These are phyloP conservation scores for Neurospora crassa DNA, from an alignment of 2,329 filamentous ascomycete genomes.

Conservation along the genomic window DNA sequence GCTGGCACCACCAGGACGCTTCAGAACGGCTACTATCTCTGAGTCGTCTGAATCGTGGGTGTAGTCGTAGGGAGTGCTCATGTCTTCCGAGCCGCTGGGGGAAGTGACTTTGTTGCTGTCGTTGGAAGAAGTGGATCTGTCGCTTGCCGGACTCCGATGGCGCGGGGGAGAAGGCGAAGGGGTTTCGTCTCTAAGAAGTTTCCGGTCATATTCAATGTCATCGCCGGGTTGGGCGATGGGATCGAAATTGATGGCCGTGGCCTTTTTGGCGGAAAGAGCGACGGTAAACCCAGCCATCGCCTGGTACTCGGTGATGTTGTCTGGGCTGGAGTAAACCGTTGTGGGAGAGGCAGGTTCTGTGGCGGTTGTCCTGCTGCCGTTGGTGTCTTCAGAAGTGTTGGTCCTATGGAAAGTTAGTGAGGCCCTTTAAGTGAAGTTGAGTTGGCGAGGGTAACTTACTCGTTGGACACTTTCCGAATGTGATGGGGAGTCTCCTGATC, in stretches of 20 bases:
- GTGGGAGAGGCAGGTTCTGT: background rate
- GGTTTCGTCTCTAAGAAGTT: background rate
- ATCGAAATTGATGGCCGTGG: fast-evolving
- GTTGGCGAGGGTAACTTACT: background rate
- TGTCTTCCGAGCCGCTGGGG: background rate
- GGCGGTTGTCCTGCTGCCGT: background rate
- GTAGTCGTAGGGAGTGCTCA: background rate
- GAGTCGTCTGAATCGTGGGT: background rate
- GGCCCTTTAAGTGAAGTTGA: fast-evolving
- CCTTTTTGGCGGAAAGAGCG: background rate
- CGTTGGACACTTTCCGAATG: background rate
- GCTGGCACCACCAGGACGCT: fast-evolving
- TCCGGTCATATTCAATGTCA: background rate
- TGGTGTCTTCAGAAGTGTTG: fast-evolving
- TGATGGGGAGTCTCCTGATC: too few relatives aligned
- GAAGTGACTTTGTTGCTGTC: too few relatives aligned
- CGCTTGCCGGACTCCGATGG: fast-evolving
- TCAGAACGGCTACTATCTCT: fast-evolving
- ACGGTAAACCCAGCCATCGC: background rate
- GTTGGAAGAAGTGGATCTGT: background rate
- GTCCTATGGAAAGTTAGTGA: background rate
- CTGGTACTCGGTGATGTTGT: background rate
- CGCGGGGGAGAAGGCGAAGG: background rate
- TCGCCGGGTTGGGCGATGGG: background rate
- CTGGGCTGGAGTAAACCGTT: fast-evolving